Percentiles rank a stretch among this genome's conserved stretches.
phyloP scores from a whole-genome alignment of 1,284 basidiomycete species.

The Lentinula novae-zelandiae region DNA sequence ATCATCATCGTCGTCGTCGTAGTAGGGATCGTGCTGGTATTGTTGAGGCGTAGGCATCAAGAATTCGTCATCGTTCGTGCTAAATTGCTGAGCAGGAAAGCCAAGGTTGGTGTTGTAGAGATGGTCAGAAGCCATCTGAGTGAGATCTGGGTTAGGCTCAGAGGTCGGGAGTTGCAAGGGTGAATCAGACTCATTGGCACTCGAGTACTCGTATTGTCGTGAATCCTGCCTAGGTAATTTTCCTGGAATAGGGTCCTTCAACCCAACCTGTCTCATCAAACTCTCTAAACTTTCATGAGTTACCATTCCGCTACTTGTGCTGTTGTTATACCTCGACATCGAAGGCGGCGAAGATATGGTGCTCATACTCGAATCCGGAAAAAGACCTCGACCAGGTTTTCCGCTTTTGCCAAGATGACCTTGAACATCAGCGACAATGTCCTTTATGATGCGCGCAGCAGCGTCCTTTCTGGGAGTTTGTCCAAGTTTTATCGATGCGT shows the following conservation, averaged over 20 bases:
- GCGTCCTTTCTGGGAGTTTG: conserved; percentile 62
- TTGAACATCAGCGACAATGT: conserved; percentile 52
- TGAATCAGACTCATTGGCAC: background rate
- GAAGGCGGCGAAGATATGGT: conserved; percentile 65
- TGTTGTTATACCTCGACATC: conserved; percentile 55
- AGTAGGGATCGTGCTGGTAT: conserved; percentile 15
- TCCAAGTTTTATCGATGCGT: conserved; percentile 49
- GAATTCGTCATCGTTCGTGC: background rate
- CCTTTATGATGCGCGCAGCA: conserved; percentile 59
- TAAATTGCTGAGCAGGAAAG: background rate
- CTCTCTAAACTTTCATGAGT: conserved; percentile 42
- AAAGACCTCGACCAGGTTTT: background rate
- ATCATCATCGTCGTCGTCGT: conserved; percentile 37
- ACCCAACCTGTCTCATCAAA: conserved; percentile 52
- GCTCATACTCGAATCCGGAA: conserved; percentile 56
- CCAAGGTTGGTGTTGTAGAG: background rate
- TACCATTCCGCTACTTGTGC: conserved; percentile 27
- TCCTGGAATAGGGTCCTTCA: background rate
- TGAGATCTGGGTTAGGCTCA: background rate
- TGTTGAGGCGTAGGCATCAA: background rate
- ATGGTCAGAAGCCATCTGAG: background rate
- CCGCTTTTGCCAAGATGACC: conserved; percentile 1
- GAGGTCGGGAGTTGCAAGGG: background rate
- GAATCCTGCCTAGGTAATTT: background rate
- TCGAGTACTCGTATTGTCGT: conserved; percentile 1